phyloP scores from a whole-genome alignment of 1,284 basidiomycete species.

The Moesziomyces antarcticus region DNA sequence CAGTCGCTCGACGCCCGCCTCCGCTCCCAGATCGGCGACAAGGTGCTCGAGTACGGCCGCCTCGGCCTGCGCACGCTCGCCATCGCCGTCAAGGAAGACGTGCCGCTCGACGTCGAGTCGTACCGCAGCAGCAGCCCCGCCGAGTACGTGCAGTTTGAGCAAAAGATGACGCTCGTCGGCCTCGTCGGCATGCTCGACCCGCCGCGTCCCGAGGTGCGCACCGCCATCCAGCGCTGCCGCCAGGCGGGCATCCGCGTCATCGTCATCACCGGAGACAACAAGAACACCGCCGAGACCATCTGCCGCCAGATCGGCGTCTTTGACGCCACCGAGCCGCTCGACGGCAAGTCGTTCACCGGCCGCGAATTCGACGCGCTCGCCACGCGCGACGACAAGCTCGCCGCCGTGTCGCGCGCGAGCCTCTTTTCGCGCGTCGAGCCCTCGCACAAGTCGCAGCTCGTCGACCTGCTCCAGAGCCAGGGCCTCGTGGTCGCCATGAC shows the following conservation, averaged over 20 bases:
- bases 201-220: conserved; percentile 90
- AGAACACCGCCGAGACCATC: conserved; percentile 96
- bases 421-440: conserved; percentile 95
- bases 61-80: conserved; percentile 90
- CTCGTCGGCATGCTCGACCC: conserved; percentile 98
- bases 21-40: conserved; percentile 74
- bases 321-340: conserved; percentile 68
- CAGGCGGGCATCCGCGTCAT: conserved; percentile 95
- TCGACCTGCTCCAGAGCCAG: conserved; percentile 91
- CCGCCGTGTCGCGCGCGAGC: conserved; percentile 84
- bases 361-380: conserved; percentile 86
- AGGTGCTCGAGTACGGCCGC: conserved; percentile 79
- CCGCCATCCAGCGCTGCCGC: conserved; percentile 87
- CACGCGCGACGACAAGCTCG: conserved; percentile 79
- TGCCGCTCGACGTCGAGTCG: conserved; percentile 75
- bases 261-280: conserved; percentile 98
- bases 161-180: conserved; percentile 85
- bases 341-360: conserved; percentile 93
- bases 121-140: conserved; percentile 69
- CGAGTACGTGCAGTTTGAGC: conserved; percentile 88
- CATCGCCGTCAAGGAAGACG: conserved; percentile 84
- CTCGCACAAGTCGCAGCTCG: conserved; percentile 91
- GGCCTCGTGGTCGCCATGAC: conserved; percentile 96
- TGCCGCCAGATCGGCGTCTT: conserved; percentile 96
- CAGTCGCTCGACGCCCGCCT: conserved; percentile 72